A percentile compares a stretch with the other conserved stretches of the same genome.
phyloP scores from a whole-genome alignment of 108 stramenopile species.

The Tribonema minus region DNA sequence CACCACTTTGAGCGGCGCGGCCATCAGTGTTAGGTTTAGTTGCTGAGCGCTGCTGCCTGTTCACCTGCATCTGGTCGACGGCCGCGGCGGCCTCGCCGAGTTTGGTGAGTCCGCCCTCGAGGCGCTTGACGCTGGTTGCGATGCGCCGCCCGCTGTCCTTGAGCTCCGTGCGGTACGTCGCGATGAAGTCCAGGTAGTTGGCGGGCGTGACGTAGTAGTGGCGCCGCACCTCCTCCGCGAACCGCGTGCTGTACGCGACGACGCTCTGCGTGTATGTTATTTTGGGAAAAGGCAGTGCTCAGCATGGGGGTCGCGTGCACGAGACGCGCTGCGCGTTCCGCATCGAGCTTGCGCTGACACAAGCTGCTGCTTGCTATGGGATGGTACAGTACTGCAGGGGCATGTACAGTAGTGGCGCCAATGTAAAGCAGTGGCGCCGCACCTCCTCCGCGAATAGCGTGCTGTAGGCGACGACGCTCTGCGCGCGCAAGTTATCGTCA shows the following conservation, averaged over 20 bases:
- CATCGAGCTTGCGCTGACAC: too few relatives aligned
- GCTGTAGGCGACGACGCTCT: constrained; percentile 21
- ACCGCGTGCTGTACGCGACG: constrained; percentile 29
- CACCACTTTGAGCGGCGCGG: too few relatives aligned
- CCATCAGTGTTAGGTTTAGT: too few relatives aligned
- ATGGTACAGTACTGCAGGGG: neutral
- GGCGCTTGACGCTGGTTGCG: constrained; percentile 51
- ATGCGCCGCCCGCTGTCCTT: constrained; percentile 38
- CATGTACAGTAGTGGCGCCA: too few relatives aligned
- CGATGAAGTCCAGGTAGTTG: constrained; percentile 68
- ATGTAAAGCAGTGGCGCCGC: constrained; percentile 65
- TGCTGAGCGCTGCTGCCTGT: too few relatives aligned
- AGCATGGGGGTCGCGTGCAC: neutral
- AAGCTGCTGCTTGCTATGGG: neutral
- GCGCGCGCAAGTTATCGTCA: too few relatives aligned
- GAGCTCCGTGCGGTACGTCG: constrained; percentile 51
- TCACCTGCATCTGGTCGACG: constrained; percentile 60
- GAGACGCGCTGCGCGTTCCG: neutral
- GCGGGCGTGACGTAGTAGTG: constrained; percentile 71
- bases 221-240: constrained; percentile 59
- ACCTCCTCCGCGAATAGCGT: constrained; percentile 56
- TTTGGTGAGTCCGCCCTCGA: constrained; percentile 64
- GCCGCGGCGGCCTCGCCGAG: constrained; percentile 62
- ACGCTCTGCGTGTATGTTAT: constrained; percentile 9
- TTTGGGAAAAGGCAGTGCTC: neutral